Base-by-base conservation (phyloP, 192 early-diverging fungal genomes). In the Funneliformis geosporum region DNA sequence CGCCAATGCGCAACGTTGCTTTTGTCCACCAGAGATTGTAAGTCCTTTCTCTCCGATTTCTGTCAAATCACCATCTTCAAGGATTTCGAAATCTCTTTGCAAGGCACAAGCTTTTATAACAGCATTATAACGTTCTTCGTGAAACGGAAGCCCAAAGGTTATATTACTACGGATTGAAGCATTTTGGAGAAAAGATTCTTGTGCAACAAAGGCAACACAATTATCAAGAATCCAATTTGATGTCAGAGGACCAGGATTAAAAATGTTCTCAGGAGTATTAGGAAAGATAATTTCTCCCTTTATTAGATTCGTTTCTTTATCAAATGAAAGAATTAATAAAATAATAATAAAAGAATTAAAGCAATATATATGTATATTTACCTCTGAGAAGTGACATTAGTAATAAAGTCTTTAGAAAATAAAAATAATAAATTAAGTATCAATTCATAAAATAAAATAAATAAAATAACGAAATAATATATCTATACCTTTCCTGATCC, bases 41-140 rank as follows among this genome's bases (percentile, higher is more conserved):
- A 95, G 85, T 23, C 95, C 95, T 78, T 93, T 93, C 79, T 96
- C 95, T 40, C 95, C 95, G 79, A 99, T 90, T 85, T 98, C 96
- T 2, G 98, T 98, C 75, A 86, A 82, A 84, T 99, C 98, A 23
- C 96, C 96, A 38, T 88, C 92, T 38, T 89, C 85, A 8, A 99
- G 79, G 71, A 94, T 94, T 21, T 92, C 92, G 50, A 99, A 86
- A 80, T 99, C 98, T 6, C 92, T 87, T 9, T 85, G 85, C 11
- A 99, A 86, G 21, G 96, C 96, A 40, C 96, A 98, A 66, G 91
- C 92, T 5, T 90, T 86, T 43, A 99, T 83, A 6, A 96, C 95
- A 68, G 90, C 84, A 40, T 90, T 84, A 80, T 99, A 99, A 6
- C 93, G 89, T 25, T 85, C 86, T 68, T 87, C 81, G 67, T 96